These are phyloP conservation scores for Neopestalotiopsis sp. DNA, from an alignment of 2,329 filamentous ascomycete species.

Conservation along the genomic window DNA sequence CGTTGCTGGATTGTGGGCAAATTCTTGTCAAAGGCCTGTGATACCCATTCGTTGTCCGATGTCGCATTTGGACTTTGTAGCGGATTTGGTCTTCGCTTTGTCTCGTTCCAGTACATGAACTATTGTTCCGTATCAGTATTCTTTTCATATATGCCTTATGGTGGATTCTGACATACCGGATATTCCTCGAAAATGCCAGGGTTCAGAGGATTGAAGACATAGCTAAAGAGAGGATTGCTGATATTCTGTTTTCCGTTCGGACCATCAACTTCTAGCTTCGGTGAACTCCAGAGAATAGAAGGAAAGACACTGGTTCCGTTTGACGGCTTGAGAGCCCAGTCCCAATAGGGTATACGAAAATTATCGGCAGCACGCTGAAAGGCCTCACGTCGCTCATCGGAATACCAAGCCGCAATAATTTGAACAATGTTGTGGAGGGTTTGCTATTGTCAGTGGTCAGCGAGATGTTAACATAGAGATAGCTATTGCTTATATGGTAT, in stretches of 20 bases:
- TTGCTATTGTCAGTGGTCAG: constrained; percentile 48
- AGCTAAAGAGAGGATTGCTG: constrained; percentile 66
- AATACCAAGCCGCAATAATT: constrained; percentile 39
- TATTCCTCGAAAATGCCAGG: constrained; percentile 61
- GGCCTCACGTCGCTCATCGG: constrained; percentile 48
- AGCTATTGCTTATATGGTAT: neutral
- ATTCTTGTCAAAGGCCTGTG: constrained; percentile 56
- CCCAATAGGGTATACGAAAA: constrained; percentile 65
- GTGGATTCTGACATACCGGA: constrained; percentile 54
- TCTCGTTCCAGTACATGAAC: constrained; percentile 66
- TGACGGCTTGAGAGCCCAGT: constrained; percentile 59
- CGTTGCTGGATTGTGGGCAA: constrained; percentile 64
- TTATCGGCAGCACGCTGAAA: constrained; percentile 57
- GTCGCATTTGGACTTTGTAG: constrained; percentile 44
- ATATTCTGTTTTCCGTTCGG: constrained; percentile 62
- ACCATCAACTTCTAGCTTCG: constrained; percentile 55
- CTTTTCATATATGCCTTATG: too few species aligned
- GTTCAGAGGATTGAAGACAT: constrained; percentile 65
- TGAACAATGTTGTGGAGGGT: constrained; percentile 39
- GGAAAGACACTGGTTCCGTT: constrained; percentile 54
- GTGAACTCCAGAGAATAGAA: constrained; percentile 50
- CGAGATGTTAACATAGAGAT: neutral
- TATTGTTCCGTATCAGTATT: constrained; percentile 33
- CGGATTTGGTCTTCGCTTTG: constrained; percentile 60
- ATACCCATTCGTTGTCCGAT: constrained; percentile 67